These are phyloP conservation scores for Escallonia herrerae DNA, from an alignment of 129 eudicot species.

Conservation along the genomic window DNA sequence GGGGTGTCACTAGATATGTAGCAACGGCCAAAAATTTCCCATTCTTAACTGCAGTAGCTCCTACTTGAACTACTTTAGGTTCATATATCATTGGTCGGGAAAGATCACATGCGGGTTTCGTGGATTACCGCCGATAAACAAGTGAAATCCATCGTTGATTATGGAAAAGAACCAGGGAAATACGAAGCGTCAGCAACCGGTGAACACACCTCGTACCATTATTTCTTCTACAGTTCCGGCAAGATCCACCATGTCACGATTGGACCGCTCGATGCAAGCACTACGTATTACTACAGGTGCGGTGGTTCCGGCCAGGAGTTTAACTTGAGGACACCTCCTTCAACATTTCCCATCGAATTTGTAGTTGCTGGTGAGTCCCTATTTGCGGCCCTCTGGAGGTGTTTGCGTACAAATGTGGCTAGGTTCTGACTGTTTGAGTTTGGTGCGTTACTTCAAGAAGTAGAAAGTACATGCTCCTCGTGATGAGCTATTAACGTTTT, in stretches of 20 bases:
- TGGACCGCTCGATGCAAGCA: constrained; percentile 68
- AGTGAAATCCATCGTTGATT: constrained; percentile 46
- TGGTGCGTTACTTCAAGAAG: not conserved
- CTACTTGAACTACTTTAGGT: constrained; percentile 38
- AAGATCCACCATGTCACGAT: constrained; percentile 59
- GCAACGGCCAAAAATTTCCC: not conserved
- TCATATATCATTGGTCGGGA: constrained; percentile 67
- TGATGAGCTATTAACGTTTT: too few species aligned
- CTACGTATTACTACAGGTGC: constrained; percentile 68
- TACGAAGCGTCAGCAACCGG: constrained; percentile 55
- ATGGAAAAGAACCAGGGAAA: constrained; percentile 44
- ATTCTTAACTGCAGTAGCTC: not conserved
- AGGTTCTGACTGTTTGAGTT: not conserved
- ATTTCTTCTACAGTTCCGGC: constrained; percentile 58
- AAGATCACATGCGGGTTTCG: constrained; percentile 54
- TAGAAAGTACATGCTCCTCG: not conserved
- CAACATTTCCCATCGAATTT: constrained; percentile 62
- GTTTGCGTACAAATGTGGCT: not conserved
- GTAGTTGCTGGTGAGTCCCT: constrained; percentile 57
- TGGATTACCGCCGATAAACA: constrained; percentile 45
- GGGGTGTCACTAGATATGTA: not conserved
- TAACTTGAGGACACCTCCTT: constrained; percentile 62
- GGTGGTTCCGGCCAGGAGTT: constrained; percentile 68
- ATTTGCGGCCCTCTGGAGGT: constrained; percentile 5
- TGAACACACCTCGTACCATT: constrained; percentile 43